Percentiles rank a stretch among this genome's conserved stretches.
phyloP scores from a whole-genome alignment of 2,329 filamentous ascomycete genomes.

The Stagonosporopsis vannaccii region DNA sequence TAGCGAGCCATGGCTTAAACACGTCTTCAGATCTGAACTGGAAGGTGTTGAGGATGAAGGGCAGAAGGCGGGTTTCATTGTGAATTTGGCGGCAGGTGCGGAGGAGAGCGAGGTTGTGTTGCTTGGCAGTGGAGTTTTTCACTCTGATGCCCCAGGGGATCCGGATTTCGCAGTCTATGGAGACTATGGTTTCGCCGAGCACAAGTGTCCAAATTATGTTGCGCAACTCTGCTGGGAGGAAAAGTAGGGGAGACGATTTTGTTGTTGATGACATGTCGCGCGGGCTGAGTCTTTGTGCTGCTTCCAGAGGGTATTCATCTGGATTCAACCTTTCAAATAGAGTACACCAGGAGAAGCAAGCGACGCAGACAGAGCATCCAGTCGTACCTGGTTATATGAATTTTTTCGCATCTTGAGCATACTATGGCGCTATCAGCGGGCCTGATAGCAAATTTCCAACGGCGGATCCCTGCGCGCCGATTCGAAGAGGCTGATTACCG shows the following conservation, averaged over 20 bases:
- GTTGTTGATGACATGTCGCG: background rate
- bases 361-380: background rate
- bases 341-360: background rate
- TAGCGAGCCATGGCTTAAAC: slow-evolving; percentile 8
- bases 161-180: background rate
- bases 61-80: slow-evolving; percentile 2
- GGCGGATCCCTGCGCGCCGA: slow-evolving; percentile 7
- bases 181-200: background rate
- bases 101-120: slow-evolving; percentile 6
- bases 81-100: slow-evolving; percentile 19
- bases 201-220: slow-evolving; percentile 9
- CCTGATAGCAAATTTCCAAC: slow-evolving; percentile 1
- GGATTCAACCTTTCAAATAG: background rate
- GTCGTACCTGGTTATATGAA: background rate
- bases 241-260: background rate
- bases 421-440: slow-evolving; percentile 9
- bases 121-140: background rate
- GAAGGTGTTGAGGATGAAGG: slow-evolving; percentile 8
- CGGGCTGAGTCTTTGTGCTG: background rate
- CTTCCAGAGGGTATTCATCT: background rate
- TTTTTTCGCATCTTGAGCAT: background rate
- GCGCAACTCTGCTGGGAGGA: slow-evolving; percentile 14
- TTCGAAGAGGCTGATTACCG: background rate
- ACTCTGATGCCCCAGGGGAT: slow-evolving; percentile 5
- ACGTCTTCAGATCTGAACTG: slow-evolving; percentile 11